A percentile compares a stretch with the other conserved stretches of the same genome.
These are phyloP conservation scores for Fusarium subtropicale DNA, from an alignment of 2,329 filamentous ascomycete species.

Conservation along the genomic window DNA sequence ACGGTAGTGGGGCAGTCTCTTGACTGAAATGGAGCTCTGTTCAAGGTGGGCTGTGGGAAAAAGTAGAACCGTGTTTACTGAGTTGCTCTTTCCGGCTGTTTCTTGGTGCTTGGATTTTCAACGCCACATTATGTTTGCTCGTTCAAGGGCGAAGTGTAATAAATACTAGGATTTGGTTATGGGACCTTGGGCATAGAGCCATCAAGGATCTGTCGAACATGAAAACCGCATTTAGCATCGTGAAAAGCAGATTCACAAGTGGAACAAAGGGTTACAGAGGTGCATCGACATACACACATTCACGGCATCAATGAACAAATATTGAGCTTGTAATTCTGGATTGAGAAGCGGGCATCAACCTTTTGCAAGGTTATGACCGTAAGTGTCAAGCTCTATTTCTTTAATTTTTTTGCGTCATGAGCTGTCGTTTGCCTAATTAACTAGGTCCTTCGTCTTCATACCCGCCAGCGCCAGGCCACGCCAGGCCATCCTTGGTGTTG, in stretches of 20 bases:
- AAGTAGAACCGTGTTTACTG: neutral
- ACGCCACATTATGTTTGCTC: neutral
- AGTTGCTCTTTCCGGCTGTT: neutral
- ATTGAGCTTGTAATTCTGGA: slow-evolving; percentile 35
- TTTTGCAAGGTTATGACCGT: neutral
- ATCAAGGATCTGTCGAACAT: neutral
- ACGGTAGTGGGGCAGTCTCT: slow-evolving; percentile 40
- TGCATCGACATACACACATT: neutral
- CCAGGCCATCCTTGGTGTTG: slow-evolving; percentile 39
- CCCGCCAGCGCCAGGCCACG: slow-evolving; percentile 37
- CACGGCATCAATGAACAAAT: neutral
- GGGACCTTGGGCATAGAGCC: neutral
- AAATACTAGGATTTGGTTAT: neutral
- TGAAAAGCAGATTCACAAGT: neutral
- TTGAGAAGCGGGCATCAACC: slow-evolving; percentile 25
- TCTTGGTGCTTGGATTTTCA: neutral
- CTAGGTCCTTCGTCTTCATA: slow-evolving; percentile 40
- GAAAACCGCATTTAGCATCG: neutral
- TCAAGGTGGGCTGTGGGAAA: slow-evolving; percentile 8
- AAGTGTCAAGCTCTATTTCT: slow-evolving; percentile 35
- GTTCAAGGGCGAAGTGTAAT: neutral
- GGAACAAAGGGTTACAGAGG: neutral
- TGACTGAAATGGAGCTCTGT: neutral
- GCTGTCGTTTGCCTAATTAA: slow-evolving; percentile 39
- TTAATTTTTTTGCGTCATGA: slow-evolving; percentile 33